Evolutionary conservation across 1,284 basidiomycete genomes (phyloP), one percentile per base, ranked within the genome.

Genomic region (Trichosporon faecale): DNA sequence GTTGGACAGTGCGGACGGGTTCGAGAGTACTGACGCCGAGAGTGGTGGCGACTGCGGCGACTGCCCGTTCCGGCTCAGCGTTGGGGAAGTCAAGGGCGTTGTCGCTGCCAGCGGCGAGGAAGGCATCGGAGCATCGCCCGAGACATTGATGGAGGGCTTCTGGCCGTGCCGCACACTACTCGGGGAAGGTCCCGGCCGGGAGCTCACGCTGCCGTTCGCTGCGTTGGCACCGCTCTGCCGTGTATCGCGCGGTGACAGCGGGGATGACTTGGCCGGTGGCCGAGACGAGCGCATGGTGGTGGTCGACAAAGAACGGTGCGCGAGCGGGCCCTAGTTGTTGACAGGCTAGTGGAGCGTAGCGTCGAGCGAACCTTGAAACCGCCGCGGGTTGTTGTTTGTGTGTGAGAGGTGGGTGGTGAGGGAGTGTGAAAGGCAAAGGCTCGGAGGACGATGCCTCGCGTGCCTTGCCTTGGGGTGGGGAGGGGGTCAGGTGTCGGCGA

Each of bases 361-460:
- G 49, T 25, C 21, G n/a, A 9, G 44, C 6, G 18, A 5, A 21
- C 16, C 44, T n/a, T n/a, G 21, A 11, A 21, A 25, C 49, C 49
- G 49, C 49, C 7, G 7, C 49, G 49, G 49, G 49, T 52, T 6
- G 11, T 52, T 12, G 49, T 23, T 23, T 52, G 49, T 52, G 18
- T 7, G 49, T 11, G 7, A n/a, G 21, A 1, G n/a, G 21, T 3
- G 49, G 49, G 5, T 6, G 9, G 46, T 23, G 57, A 18, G 9
- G 18, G 25, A 29, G 14, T 29, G 25, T 14, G 16, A 29, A 31
- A 31, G 57, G 57, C 57, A 33, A 61, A 61, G 57, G 57, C 57
- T 61, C 57, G 57, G 57, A 61, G 57, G 57, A 61, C 57, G n/a
- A 33, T 61, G 57, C 57, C 57, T 61, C 57, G 57, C 29, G 57